Evolutionary conservation across 1,139 yeast genomes (phyloP).

Genomic region (Geotrichum histeridarum): DNA sequence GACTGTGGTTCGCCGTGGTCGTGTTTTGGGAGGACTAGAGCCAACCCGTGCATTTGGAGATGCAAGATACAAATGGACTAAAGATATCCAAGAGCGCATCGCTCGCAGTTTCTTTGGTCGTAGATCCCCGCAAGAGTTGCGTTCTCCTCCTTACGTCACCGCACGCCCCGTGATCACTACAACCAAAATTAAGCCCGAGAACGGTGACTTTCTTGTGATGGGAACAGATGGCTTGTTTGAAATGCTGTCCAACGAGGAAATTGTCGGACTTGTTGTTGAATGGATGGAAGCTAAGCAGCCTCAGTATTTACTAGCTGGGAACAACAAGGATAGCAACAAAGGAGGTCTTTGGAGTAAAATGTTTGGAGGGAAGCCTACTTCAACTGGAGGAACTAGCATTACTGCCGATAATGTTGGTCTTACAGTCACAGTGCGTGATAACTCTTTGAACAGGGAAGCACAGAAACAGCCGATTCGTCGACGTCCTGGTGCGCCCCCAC

Average conservation of each 20-base stretch:
- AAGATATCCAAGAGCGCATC: slow-evolving; percentile 67
- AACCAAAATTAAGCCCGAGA: slow-evolving; percentile 63
- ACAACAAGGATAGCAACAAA: not conserved
- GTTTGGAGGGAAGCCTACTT: slow-evolving; percentile 10
- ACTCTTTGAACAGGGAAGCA: slow-evolving; percentile 42
- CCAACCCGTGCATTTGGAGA: slow-evolving; percentile 98
- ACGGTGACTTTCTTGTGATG: slow-evolving; percentile 82
- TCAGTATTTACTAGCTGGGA: slow-evolving; percentile 38
- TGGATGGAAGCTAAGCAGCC: slow-evolving; percentile 84
- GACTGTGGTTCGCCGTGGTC: slow-evolving; percentile 70
- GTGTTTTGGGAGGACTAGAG: slow-evolving; percentile 87
- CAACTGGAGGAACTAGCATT: slow-evolving; percentile 2
- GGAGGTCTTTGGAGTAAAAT: slow-evolving; percentile 16
- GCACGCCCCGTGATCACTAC: slow-evolving; percentile 93
- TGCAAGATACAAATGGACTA: slow-evolving; percentile 81
- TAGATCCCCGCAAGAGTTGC: slow-evolving; percentile 66
- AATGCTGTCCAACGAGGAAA: slow-evolving; percentile 85
- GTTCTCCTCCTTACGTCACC: slow-evolving; percentile 93
- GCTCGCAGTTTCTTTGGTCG: slow-evolving; percentile 81
- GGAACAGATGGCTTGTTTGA: slow-evolving; percentile 95
- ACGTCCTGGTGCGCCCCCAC: slow-evolving; percentile 36
- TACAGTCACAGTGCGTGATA: slow-evolving; percentile 32
- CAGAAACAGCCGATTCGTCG: slow-evolving; percentile 56
- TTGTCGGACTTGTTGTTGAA: slow-evolving; percentile 86
- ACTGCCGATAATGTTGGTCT: slow-evolving; percentile 18